A percentile compares a stretch with the other conserved stretches of the same genome.
Conservation (phyloP, 768 basidiomycete species). For the Suillus lakei region DNA sequence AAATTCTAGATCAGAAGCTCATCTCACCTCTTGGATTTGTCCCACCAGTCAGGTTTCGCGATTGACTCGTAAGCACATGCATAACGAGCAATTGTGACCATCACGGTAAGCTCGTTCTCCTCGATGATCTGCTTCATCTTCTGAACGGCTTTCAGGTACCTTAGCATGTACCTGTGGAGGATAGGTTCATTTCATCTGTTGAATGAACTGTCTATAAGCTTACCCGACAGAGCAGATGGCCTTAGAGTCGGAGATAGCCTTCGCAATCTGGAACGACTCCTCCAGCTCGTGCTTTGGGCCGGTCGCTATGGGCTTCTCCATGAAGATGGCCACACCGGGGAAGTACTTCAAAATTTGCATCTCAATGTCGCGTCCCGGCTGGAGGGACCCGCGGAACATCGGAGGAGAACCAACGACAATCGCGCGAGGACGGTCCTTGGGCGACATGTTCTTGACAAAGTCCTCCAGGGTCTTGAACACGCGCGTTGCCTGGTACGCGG, state of each 20-base stretch:
- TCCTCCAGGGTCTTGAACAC: slow-evolving; percentile 87
- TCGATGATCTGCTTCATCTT: slow-evolving; percentile 96
- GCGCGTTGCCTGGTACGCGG: slow-evolving; percentile 89
- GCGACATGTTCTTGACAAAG: slow-evolving; percentile 71
- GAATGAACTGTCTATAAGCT: slow-evolving; percentile 23
- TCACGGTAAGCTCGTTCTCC: slow-evolving; percentile 92
- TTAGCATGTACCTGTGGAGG: slow-evolving; percentile 79
- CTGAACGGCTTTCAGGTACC: slow-evolving; percentile 92
- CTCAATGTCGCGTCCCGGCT: slow-evolving; percentile 84
- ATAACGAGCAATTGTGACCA: slow-evolving; percentile 95
- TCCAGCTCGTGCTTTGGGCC: slow-evolving; percentile 71
- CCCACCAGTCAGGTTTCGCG: slow-evolving; percentile 90
- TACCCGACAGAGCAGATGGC: slow-evolving; percentile 91
- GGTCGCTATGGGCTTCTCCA: slow-evolving; percentile 93
- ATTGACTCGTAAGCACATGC: slow-evolving; percentile 85
- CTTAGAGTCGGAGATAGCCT: slow-evolving; percentile 67
- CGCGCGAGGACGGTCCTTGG: slow-evolving; percentile 73
- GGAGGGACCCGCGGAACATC: slow-evolving; percentile 83
- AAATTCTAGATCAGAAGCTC: slow-evolving; percentile 2
- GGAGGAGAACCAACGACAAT: slow-evolving; percentile 93
- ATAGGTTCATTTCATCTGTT: neutral
- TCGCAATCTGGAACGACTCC: slow-evolving; percentile 73
- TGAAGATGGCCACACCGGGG: slow-evolving; percentile 86
- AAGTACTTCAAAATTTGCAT: slow-evolving; percentile 85
- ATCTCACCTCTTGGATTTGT: slow-evolving; percentile 78